Base-by-base conservation (phyloP, 2,329 filamentous ascomycete species). In the Aspergillus carbonarius region DNA sequence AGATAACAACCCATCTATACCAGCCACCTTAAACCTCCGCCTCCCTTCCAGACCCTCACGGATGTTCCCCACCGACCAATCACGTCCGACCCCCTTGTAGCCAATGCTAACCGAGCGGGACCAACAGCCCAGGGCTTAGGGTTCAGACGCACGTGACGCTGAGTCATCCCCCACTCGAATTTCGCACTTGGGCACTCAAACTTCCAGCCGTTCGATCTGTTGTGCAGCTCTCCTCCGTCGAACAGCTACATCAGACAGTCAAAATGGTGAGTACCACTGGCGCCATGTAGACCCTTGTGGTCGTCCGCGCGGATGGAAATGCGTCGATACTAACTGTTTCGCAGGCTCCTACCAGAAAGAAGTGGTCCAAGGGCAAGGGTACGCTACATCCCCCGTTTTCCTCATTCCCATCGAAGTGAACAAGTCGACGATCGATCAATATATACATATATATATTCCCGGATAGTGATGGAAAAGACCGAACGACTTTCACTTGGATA, bases 361-460 rank as follows among this genome's bases (percentile, higher is more conserved):
- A 82, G 80, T 82, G 80, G 80, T 82, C 80, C 64, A 82, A 82
- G 78, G 80, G 80, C 74, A 82, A 82, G 76, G 80, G 80, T 82
- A 81, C 70, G 77, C 66, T 54, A 54, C 20, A 68, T 54, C 66
- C 63, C 61, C 57, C 62, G 64, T 61, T 48, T 48, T 32, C 37
- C 20, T 55, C 46, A 18, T 55, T 49, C 42, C 54, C 46, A 40
- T 42, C 30, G 51, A 44, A 42, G 20, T 42, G 60, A 62, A 62
- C 59, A 55, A 54, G 55, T 40, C 40, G 49, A 61, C 54, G 53
- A 46, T 54, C 53, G 47, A 23, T 27, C 30, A 52, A n/a, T 17
- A 54, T 12, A 47, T 32, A 25, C 2, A 44, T 7, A 20, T 15
- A 32, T 13, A 32, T 47, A 2, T 35, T 39, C 12, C 35, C 17